Base-by-base conservation (phyloP, 1,139 yeast genomes). In the Geotrichum fermentans region DNA sequence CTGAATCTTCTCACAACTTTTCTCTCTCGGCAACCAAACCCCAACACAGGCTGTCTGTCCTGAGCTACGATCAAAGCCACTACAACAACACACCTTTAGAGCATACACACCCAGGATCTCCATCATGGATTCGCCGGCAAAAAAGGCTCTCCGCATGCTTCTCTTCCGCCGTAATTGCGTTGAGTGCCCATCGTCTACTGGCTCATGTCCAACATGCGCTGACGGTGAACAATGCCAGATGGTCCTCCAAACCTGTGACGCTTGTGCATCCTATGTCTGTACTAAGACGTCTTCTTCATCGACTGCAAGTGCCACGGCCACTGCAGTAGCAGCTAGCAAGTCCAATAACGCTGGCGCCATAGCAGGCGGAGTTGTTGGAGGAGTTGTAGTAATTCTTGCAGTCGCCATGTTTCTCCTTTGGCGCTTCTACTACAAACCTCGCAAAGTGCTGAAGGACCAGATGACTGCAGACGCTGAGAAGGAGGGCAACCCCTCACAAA, bases 331-430 rank as follows among this genome's bases (percentile, higher is more conserved):
- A 7, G 6, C 43, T 14, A 13, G 33, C 7, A 45, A 40, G 21
- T 22, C 45, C 8, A 33, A 10, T 10, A 24, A 54, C 32, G 56
- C 64, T 3, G 71, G 71, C 1, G 67, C 70, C 20, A 66, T 67
- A 32, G 70, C 69, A 3, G 71, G 71, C 6, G 71, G 71, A 2
- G 71, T 67, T 1, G 63, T 67, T 5, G 71, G 69, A 21, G 71
- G 71, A 1, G 48, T 67, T 0, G 66, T 59, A 2, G 70, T 56
- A 1, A 35, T 61, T 1, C 62, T 60, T 0, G 44, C 58, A 5
- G 48, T 65, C 3, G 47, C 58, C 6, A 63, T 59, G 5, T 44
- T 61, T 22, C 43, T 58, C 11, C 50, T 64, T 13, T 66, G 70
- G 70, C 53, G 52, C 43, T 60, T 49, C 46, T 57, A 57, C 40